Percentiles rank a stretch among this genome's conserved stretches.
Evolutionary conservation across 2,329 filamentous ascomycete genomes (phyloP).

Genomic region (Tolypocladium sp.): DNA sequence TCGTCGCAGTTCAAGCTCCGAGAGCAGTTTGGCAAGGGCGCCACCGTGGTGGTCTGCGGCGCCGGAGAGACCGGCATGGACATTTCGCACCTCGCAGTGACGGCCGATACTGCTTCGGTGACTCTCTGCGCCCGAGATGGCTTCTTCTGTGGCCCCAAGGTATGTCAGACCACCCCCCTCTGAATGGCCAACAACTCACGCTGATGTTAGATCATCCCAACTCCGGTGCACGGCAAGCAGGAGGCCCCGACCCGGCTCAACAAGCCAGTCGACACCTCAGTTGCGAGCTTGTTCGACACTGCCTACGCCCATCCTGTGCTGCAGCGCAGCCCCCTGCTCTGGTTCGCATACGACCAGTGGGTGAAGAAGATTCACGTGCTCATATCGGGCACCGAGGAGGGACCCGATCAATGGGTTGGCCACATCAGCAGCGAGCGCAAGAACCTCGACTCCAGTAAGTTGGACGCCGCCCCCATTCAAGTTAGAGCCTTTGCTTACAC

Average conservation of each 20-base stretch:
- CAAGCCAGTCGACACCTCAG: slow-evolving; percentile 36
- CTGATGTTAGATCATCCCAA: slow-evolving; percentile 14
- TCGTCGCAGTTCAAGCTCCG: slow-evolving; percentile 32
- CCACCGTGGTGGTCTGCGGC: slow-evolving; percentile 32
- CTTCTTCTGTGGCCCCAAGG: slow-evolving; percentile 36
- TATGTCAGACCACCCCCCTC: slow-evolving; percentile 3
- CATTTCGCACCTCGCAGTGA: slow-evolving; percentile 33
- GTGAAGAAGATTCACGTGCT: slow-evolving; percentile 31
- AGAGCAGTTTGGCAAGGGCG: slow-evolving; percentile 28
- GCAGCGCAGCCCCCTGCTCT: slow-evolving; percentile 30
- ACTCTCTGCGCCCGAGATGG: slow-evolving; percentile 35
- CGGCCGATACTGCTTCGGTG: slow-evolving; percentile 29
- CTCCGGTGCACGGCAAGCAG: slow-evolving; percentile 5
- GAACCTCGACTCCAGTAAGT: slow-evolving; percentile 23
- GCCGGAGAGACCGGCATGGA: slow-evolving; percentile 38
- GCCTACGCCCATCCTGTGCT: slow-evolving; percentile 39
- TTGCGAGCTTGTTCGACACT: slow-evolving; percentile 41
- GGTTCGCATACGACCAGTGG: slow-evolving; percentile 36
- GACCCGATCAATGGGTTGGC: slow-evolving; percentile 39
- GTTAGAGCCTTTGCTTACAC: not conserved
- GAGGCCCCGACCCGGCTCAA: slow-evolving; percentile 15
- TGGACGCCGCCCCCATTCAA: not conserved
- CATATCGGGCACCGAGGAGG: slow-evolving; percentile 34
- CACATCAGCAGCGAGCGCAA: slow-evolving; percentile 28
- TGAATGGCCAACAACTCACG: not conserved